A percentile compares a stretch with the other conserved stretches of the same genome.
These are phyloP conservation scores for Epichloe gansuensis DNA, from an alignment of 2,329 filamentous ascomycete species.

Conservation along the genomic window DNA sequence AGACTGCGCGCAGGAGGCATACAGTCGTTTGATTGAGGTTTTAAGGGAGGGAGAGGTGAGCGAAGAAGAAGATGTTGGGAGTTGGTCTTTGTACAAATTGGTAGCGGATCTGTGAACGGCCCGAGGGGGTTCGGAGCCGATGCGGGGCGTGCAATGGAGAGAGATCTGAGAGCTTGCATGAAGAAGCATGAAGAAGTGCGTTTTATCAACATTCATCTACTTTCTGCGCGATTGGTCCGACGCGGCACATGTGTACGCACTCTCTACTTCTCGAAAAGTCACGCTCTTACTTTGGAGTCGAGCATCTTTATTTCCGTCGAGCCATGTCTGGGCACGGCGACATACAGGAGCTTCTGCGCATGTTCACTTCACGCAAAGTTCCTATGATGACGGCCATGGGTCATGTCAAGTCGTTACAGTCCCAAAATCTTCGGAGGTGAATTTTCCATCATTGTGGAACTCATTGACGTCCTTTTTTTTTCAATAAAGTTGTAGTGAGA, in stretches of 20 bases:
- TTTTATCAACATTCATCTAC: not conserved
- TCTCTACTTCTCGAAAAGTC: not conserved
- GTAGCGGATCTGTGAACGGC: not conserved
- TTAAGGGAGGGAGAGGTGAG: too few relatives aligned
- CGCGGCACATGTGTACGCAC: not conserved
- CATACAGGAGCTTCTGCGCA: constrained; percentile 47
- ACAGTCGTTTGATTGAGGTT: too few relatives aligned
- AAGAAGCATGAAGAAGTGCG: not conserved
- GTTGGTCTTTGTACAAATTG: too few relatives aligned
- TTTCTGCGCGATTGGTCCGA: not conserved
- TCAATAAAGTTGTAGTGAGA: too few relatives aligned
- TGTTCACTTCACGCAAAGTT: constrained; percentile 46
- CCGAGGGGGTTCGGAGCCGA: not conserved
- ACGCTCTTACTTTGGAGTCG: not conserved
- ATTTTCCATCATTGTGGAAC: not conserved
- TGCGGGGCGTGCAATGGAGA: not conserved
- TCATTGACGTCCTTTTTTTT: too few relatives aligned
- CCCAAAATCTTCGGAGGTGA: constrained; percentile 43
- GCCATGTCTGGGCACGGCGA: constrained; percentile 46
- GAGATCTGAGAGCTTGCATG: not conserved
- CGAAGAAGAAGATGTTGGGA: too few relatives aligned
- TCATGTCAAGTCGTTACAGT: constrained; percentile 45
- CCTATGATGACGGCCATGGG: constrained; percentile 47
- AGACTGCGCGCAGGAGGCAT: too few relatives aligned
- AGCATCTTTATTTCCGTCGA: not conserved